Evolutionary conservation across 768 basidiomycete genomes (phyloP), one percentile per base, ranked within the genome.

Genomic region (Lentinula aciculospora): DNA sequence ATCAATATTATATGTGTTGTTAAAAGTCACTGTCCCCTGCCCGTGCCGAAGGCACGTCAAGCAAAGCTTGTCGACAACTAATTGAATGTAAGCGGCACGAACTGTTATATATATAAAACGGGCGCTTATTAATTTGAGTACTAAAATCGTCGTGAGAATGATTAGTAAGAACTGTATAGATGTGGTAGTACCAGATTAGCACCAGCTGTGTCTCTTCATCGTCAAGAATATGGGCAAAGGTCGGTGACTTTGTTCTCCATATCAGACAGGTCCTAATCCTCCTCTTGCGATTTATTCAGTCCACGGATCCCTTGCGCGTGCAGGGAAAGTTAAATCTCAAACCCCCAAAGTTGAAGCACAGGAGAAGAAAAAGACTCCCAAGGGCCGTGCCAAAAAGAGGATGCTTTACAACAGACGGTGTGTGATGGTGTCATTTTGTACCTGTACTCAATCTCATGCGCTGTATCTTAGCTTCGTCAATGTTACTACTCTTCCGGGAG

Each of bases 221-320:
- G 69, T 62, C 68, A 65, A 59, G 71, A 76, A 72, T 63, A 88
- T 88, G 86, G 85, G 85, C 76, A 84, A 88, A 85, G 85, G 86
- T 86, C 27, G 8, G 34, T 3, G 29, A 42, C 42, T 49, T 27
- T 13, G 12, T 21, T 21, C 42, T 46, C 13, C 25, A 28, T n/a
- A n/a, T n/a, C n/a, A n/a, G n/a, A n/a, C n/a, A n/a, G n/a, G n/a
- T n/a, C 10, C 23, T 28, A 7, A 8, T 12, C 7, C 12, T 32
- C 29, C 5, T 28, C 21, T 36, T 46, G 21, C 46, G 21, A 15
- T 44, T 25, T 32, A 37, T 64, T 45, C 67, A 94, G 94, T 96
- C 79, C 94, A 98, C 89, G 94, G 94, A 74, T 98, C 94, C 73
- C 94, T 96, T 79, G 94, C 94, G 79, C 94, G 94, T 82, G 94